A percentile compares a stretch with the other conserved stretches of the same genome.
Evolutionary conservation across 331 rosid genomes (phyloP).

Genomic region (Rhamnella rubrinervis): DNA sequence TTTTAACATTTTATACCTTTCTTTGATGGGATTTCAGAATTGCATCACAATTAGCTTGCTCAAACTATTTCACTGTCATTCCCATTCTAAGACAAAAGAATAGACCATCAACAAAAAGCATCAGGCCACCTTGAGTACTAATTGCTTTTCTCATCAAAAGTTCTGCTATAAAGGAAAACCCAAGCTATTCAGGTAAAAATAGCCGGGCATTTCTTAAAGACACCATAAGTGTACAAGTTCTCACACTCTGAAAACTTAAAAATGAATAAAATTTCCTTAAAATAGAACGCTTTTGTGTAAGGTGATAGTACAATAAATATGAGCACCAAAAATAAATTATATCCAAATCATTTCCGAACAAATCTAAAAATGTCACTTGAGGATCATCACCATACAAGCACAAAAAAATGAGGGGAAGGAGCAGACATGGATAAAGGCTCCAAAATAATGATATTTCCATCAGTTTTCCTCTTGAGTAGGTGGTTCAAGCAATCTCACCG

Average conservation of each 20-base stretch:
- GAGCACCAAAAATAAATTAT: conserved; percentile 1
- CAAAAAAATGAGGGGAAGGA: no score
- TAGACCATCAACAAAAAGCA: no score
- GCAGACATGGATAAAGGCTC: no score
- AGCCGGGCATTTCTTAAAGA: neutral
- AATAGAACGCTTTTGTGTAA: neutral
- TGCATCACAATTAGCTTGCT: no score
- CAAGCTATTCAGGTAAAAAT: neutral
- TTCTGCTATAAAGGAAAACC: neutral
- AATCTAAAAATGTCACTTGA: neutral
- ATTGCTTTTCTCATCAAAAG: no score
- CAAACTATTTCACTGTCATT: no score
- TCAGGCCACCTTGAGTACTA: no score
- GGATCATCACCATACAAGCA: neutral
- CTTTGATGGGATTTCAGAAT: no score
- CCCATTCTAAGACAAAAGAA: no score
- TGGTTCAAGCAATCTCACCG: conserved; percentile 70
- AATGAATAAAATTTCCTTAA: neutral
- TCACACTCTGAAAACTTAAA: neutral
- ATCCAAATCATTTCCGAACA: conserved; percentile 8
- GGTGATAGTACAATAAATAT: conserved; percentile 3
- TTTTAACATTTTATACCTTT: no score
- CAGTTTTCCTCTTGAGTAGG: conserved; percentile 59
- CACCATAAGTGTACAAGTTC: neutral
- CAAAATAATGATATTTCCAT: conserved; percentile 7